Conservation (phyloP, 768 basidiomycete species). For the Psilocybe cubensis region DNA sequence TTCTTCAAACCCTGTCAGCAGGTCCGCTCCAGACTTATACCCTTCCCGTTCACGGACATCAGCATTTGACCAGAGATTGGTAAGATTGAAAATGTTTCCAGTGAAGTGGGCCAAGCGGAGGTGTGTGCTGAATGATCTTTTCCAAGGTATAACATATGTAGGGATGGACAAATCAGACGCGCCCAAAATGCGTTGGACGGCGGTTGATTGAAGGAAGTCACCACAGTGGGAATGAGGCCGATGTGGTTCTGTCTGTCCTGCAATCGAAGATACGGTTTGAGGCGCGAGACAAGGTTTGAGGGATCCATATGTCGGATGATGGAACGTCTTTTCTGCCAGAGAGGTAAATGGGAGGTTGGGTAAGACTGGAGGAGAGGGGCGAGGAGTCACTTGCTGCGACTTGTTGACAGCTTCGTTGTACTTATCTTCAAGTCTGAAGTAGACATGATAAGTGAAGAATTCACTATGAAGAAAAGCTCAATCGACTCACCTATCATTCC, state of each 20-base stretch:
- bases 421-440: constrained; percentile 35
- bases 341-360: constrained; percentile 24
- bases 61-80: constrained; percentile 39
- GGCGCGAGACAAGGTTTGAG: constrained; percentile 37
- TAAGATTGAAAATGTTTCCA: constrained; percentile 42
- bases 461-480: no score
- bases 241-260: neutral
- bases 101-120: constrained; percentile 39
- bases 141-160: constrained; percentile 38
- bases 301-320: constrained; percentile 38
- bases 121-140: constrained; percentile 38
- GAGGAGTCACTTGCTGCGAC: constrained; percentile 25
- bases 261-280: neutral
- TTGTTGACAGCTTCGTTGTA: constrained; percentile 22
- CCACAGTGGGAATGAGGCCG: constrained; percentile 20
- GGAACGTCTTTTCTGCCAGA: constrained; percentile 32
- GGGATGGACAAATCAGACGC: constrained; percentile 28
- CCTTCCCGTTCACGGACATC: constrained; percentile 32
- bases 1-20: constrained; percentile 36
- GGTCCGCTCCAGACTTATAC: constrained; percentile 22
- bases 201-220: constrained; percentile 22
- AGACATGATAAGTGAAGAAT: neutral
- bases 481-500: constrained; percentile 40
- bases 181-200: constrained; percentile 34
- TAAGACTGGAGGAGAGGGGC: constrained; percentile 23